A percentile compares a stretch with the other conserved stretches of the same genome.
Evolutionary conservation across 495 filamentous ascomycete species (phyloP).

Genomic region (Lentithecium fluviatile): DNA sequence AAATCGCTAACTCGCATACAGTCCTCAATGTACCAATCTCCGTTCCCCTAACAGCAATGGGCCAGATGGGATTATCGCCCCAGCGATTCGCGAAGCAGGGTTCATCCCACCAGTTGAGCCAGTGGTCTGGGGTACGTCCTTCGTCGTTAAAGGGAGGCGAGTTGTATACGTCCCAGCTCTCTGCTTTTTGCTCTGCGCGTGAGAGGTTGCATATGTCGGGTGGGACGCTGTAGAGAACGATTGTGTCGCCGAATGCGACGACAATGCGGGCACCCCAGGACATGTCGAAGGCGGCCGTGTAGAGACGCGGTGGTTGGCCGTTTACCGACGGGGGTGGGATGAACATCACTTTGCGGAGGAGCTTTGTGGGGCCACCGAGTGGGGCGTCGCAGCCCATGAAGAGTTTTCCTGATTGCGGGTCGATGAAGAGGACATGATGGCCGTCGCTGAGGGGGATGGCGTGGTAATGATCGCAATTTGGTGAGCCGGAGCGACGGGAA

Average conservation of each 20-base stretch:
- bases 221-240: constrained; percentile 65
- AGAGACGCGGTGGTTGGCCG: constrained; percentile 42
- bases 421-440: constrained; percentile 67
- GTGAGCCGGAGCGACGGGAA: background rate
- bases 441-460: constrained; percentile 71
- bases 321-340: constrained; percentile 39
- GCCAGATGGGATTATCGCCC: constrained; percentile 25
- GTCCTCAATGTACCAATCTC: constrained; percentile 20
- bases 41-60: constrained; percentile 24
- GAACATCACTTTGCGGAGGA: constrained; percentile 52
- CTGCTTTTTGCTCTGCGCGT: constrained; percentile 25
- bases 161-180: constrained; percentile 22
- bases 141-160: constrained; percentile 7
- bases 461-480: constrained; percentile 61
- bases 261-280: constrained; percentile 62
- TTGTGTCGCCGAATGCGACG: constrained; percentile 54
- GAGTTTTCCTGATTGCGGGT: constrained; percentile 58
- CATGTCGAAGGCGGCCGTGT: constrained; percentile 61
- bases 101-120: constrained; percentile 26
- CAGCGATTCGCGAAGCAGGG: background rate
- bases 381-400: constrained; percentile 67
- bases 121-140: constrained; percentile 21
- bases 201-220: constrained; percentile 53
- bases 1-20: constrained; percentile 31
- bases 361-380: constrained; percentile 53